Evolutionary conservation across 2,329 filamentous ascomycete genomes (phyloP).

Genomic region (Uncinocarpus reesii): DNA sequence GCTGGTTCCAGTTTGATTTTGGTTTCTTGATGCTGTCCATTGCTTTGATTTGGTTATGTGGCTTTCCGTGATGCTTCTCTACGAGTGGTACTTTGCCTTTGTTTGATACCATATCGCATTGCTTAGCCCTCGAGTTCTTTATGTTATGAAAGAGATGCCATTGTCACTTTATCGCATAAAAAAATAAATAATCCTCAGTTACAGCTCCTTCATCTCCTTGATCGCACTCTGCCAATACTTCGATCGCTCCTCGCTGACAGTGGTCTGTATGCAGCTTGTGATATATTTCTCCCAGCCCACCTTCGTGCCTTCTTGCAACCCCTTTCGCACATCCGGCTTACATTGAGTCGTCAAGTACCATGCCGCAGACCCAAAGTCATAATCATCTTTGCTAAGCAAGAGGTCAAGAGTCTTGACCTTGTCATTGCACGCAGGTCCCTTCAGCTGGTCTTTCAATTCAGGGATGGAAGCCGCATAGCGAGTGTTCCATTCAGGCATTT

Average conservation of each 20-base stretch:
- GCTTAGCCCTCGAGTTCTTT: no score
- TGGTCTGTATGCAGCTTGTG: slow-evolving; percentile 44
- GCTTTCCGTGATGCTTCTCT: no score
- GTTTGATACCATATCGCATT: no score
- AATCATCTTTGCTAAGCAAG: slow-evolving; percentile 40
- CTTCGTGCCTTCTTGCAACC: slow-evolving; percentile 39
- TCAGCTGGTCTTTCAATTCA: slow-evolving; percentile 31
- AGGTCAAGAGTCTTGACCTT: slow-evolving; percentile 41
- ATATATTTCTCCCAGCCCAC: slow-evolving; percentile 47
- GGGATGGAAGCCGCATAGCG: slow-evolving; percentile 45
- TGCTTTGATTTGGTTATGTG: no score
- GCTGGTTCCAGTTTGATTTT: no score
- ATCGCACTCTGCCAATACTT: slow-evolving; percentile 43
- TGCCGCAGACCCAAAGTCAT: slow-evolving; percentile 49
- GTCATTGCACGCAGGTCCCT: slow-evolving; percentile 27
- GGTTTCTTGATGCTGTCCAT: no score
- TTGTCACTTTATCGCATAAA: no score
- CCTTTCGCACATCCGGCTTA: slow-evolving; percentile 31
- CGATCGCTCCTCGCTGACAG: slow-evolving; percentile 38
- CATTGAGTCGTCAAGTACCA: slow-evolving; percentile 54
- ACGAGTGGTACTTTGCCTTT: no score
- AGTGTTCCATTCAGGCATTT: slow-evolving; percentile 46
- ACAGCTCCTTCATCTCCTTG: slow-evolving; percentile 25
- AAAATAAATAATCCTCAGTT: neutral
- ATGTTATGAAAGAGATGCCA: no score